phyloP scores from a whole-genome alignment of 495 filamentous ascomycete genomes.

The Penicillium ochrochloron region DNA sequence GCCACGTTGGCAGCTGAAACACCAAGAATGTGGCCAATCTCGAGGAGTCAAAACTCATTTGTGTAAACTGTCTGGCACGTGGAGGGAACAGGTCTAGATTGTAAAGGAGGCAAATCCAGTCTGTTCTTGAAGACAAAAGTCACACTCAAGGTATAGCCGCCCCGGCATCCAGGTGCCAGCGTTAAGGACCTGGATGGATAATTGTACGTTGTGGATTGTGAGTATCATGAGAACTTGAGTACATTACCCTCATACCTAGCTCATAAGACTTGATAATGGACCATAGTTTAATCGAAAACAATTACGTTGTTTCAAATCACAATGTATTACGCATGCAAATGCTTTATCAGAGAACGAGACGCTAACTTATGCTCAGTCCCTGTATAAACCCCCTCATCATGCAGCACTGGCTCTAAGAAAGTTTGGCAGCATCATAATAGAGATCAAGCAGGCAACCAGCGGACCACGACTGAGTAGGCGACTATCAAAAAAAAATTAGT shows the following conservation, averaged over 20 bases:
- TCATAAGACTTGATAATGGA: not conserved
- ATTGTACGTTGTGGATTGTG: too few species aligned
- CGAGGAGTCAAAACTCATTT: not conserved
- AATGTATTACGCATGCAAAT: not conserved
- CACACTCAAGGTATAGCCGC: not conserved
- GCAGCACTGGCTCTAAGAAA: conserved; percentile 29
- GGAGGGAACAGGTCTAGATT: not conserved
- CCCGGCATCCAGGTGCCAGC: not conserved
- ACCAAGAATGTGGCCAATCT: conserved; percentile 3
- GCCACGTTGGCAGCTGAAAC: conserved; percentile 9
- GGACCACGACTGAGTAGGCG: conserved; percentile 95
- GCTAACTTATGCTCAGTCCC: conserved; percentile 13
- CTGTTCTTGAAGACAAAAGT: not conserved
- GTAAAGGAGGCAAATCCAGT: not conserved
- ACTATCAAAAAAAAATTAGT: conserved; percentile 48
- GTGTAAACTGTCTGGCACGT: not conserved
- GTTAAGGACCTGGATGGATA: too few species aligned
- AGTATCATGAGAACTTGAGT: too few species aligned
- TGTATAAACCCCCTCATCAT: conserved; percentile 2
- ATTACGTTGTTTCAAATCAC: not conserved
- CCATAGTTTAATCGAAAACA: not conserved
- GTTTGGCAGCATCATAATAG: conserved; percentile 79
- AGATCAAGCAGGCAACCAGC: conserved; percentile 91
- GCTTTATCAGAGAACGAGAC: conserved; percentile 8
- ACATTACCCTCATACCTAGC: too few species aligned